phyloP scores from a whole-genome alignment of 345 rosid species.

The Gossypioides kirkii region DNA sequence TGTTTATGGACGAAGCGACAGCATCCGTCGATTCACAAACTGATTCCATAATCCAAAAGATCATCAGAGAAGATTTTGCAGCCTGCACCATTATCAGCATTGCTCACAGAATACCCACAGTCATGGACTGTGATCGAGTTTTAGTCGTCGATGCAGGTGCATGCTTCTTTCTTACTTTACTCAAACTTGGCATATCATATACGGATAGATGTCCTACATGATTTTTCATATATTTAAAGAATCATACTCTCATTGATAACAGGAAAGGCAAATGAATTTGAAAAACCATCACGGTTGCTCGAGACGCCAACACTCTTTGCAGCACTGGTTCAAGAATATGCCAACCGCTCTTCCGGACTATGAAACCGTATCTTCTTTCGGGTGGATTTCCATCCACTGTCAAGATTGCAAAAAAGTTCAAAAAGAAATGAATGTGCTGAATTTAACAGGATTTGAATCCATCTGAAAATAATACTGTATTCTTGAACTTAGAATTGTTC shows the following conservation, averaged over 20 bases:
- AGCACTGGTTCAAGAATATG: conserved; percentile 89
- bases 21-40: conserved; percentile 96
- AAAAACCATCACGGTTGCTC: conserved; percentile 61
- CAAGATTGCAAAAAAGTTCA: background rate
- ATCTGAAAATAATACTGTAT: too few relatives aligned
- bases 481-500: too few relatives aligned
- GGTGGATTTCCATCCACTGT: background rate
- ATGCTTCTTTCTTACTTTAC: background rate
- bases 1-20: conserved; percentile 95
- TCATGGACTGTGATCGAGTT: conserved; percentile 91
- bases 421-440: too few relatives aligned
- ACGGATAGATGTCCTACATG: background rate
- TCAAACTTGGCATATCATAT: too few relatives aligned
- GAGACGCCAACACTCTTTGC: conserved; percentile 68
- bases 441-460: too few relatives aligned
- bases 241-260: conserved; percentile 18
- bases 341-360: conserved; percentile 68
- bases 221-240: background rate
- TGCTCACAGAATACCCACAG: conserved; percentile 95
- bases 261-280: conserved; percentile 81
- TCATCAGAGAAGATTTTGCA: conserved; percentile 82
- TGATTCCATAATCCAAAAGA: conserved; percentile 76
- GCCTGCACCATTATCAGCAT: conserved; percentile 86
- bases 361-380: conserved; percentile 10
- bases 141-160: conserved; percentile 79